Evolutionary conservation across 75 land plant species (phyloP).

Genomic region (Cryptomeria japonica): DNA sequence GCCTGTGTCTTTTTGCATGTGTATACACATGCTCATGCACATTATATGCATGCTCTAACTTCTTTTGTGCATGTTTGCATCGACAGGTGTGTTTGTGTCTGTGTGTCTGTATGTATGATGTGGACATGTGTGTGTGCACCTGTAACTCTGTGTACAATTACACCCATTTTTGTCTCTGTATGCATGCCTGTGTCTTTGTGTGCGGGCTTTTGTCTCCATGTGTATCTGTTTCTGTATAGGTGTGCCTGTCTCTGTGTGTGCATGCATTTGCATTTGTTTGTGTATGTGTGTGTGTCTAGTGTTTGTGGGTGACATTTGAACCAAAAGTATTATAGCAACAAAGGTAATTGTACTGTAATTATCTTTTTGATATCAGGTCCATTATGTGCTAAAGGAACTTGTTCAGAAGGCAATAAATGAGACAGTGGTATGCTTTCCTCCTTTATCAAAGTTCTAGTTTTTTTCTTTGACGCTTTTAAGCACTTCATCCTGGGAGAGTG

Average conservation of each 20-base stretch:
- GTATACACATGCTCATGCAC: too few relatives aligned
- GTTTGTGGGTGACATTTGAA: neutral
- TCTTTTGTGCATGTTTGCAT: neutral
- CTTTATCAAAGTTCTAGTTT: neutral
- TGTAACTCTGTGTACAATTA: neutral
- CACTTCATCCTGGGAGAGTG: neutral
- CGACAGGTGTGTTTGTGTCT: too few relatives aligned
- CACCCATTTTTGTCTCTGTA: neutral
- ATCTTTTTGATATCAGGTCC: slow-evolving; percentile 61
- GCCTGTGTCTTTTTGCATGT: neutral
- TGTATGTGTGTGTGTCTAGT: neutral
- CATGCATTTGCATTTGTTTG: too few relatives aligned
- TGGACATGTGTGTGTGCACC: neutral
- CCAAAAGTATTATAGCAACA: neutral
- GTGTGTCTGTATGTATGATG: neutral
- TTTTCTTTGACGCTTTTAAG: neutral
- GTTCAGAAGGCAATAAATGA: slow-evolving; percentile 75
- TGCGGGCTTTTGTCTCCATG: too few relatives aligned
- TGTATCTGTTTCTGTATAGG: neutral
- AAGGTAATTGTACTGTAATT: neutral
- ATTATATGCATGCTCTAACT: too few relatives aligned
- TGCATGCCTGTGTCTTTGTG: neutral
- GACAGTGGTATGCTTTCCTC: slow-evolving; percentile 55
- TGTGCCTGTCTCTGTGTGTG: neutral
- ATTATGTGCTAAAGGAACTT: slow-evolving; percentile 81